phyloP scores from a whole-genome alignment of 2,329 filamentous ascomycete species.

The Capronia coronata region DNA sequence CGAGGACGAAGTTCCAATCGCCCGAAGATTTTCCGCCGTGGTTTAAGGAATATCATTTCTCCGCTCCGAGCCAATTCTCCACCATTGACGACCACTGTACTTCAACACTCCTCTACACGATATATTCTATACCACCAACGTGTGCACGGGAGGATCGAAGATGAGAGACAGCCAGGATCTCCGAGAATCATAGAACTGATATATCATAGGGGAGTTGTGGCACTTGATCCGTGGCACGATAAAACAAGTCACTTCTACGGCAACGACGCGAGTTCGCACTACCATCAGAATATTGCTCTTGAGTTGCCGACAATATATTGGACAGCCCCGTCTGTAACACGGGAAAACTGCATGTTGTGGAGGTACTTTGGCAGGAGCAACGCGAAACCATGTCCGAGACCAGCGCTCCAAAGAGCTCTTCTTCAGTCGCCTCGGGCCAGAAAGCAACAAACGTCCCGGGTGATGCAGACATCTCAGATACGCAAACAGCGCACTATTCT shows the following conservation, averaged over 20 bases:
- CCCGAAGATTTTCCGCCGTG: neutral
- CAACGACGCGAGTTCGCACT: neutral
- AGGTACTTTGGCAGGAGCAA: neutral
- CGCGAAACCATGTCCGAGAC: constrained; percentile 3
- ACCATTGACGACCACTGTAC: neutral
- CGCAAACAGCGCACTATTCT: constrained; percentile 62
- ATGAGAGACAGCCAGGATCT: too few relatives aligned
- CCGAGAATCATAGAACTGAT: too few relatives aligned
- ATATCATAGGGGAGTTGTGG: too few relatives aligned
- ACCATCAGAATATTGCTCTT: neutral
- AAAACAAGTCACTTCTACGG: too few relatives aligned
- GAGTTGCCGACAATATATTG: neutral
- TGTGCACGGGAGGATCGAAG: too few relatives aligned
- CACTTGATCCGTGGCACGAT: too few relatives aligned
- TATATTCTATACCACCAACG: too few relatives aligned
- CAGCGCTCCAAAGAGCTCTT: constrained; percentile 6
- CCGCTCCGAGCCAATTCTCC: neutral
- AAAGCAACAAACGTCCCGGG: constrained; percentile 1
- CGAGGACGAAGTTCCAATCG: neutral
- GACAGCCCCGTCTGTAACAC: too few relatives aligned
- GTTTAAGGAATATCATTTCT: constrained; percentile 1
- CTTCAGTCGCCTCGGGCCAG: constrained; percentile 8
- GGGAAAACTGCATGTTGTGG: too few relatives aligned
- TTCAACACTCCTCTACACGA: neutral
- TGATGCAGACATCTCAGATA: neutral